These are phyloP conservation scores for Talaromyces sp. DNA, from an alignment of 2,329 filamentous ascomycete genomes.

Conservation along the genomic window DNA sequence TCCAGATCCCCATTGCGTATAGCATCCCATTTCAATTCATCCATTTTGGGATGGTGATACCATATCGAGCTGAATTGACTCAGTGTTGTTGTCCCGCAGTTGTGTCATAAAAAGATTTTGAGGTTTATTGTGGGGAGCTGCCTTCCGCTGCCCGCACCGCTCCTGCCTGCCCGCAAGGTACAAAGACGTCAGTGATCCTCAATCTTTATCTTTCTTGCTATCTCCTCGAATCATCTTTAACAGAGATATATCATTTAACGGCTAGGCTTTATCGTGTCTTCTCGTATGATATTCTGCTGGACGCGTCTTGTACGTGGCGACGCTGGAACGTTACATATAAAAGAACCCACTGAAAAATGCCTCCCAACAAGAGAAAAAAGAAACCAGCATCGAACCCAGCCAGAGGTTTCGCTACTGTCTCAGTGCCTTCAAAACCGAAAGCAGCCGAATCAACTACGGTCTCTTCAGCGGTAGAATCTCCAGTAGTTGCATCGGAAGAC, in stretches of 20 bases:
- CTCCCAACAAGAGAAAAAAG: constrained; percentile 77
- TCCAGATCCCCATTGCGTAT: constrained; percentile 41
- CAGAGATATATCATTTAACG: background rate
- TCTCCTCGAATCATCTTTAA: background rate
- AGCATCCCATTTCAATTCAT: constrained; percentile 44
- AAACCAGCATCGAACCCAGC: constrained; percentile 84
- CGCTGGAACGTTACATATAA: background rate
- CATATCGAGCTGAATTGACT: constrained; percentile 24
- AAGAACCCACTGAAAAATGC: constrained; percentile 53
- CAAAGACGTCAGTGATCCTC: constrained; percentile 18
- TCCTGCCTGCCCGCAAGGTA: constrained; percentile 22
- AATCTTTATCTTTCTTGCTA: background rate
- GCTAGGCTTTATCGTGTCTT: background rate
- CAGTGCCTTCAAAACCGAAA: constrained; percentile 79
- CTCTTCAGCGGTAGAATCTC: constrained; percentile 26
- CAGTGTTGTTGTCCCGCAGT: constrained; percentile 26
- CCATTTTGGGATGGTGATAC: constrained; percentile 37
- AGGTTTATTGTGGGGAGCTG: constrained; percentile 25
- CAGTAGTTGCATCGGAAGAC: constrained; percentile 30
- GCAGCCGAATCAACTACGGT: constrained; percentile 34
- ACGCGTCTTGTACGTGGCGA: background rate
- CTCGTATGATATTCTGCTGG: background rate
- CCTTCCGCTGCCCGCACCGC: constrained; percentile 19
- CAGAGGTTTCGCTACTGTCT: constrained; percentile 90
- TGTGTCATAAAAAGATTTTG: constrained; percentile 39